Percentiles rank a stretch among this genome's conserved stretches.
Evolutionary conservation across 1,284 basidiomycete species (phyloP).

Genomic region (Erythrobasidium hasegawianum): DNA sequence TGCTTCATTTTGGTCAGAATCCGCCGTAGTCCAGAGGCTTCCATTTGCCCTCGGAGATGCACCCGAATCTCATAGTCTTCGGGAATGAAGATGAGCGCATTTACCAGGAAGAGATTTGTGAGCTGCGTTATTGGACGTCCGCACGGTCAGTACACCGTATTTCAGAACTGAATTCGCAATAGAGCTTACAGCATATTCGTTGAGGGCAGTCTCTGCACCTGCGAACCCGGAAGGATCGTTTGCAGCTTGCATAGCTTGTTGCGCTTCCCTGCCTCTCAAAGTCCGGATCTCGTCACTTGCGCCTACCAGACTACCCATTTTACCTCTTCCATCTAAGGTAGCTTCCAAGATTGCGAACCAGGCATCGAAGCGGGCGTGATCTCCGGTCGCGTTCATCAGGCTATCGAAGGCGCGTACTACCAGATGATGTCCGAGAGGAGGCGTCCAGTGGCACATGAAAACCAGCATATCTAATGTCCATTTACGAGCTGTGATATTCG

Average conservation of each 20-base stretch:
- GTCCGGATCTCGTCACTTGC: slow-evolving; percentile 82
- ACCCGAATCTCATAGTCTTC: slow-evolving; percentile 77
- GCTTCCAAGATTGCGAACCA: slow-evolving; percentile 84
- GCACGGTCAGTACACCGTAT: too few relatives aligned
- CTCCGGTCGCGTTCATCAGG: slow-evolving; percentile 58
- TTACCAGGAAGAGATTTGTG: slow-evolving; percentile 72
- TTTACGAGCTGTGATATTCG: slow-evolving; percentile 75
- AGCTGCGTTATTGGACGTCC: slow-evolving; percentile 38
- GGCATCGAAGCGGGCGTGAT: slow-evolving; percentile 67
- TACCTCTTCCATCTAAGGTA: slow-evolving; percentile 76
- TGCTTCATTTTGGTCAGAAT: slow-evolving; percentile 68
- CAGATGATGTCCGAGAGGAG: slow-evolving; percentile 50
- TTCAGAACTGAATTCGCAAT: too few relatives aligned
- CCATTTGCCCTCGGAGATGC: slow-evolving; percentile 83
- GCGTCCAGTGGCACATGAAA: slow-evolving; percentile 53
- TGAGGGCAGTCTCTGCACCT: slow-evolving; percentile 54
- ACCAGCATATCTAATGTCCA: slow-evolving; percentile 69
- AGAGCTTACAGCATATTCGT: slow-evolving; percentile 81
- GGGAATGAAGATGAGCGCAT: slow-evolving; percentile 60
- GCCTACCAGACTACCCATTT: slow-evolving; percentile 92
- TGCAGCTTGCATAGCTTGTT: slow-evolving; percentile 34
- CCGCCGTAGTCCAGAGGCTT: slow-evolving; percentile 71
- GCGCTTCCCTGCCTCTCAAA: slow-evolving; percentile 39
- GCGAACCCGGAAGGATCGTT: slow-evolving; percentile 18
- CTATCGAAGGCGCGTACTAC: slow-evolving; percentile 54